Evolutionary conservation across 768 basidiomycete species (phyloP).

Genomic region (Baorangia bicolor): DNA sequence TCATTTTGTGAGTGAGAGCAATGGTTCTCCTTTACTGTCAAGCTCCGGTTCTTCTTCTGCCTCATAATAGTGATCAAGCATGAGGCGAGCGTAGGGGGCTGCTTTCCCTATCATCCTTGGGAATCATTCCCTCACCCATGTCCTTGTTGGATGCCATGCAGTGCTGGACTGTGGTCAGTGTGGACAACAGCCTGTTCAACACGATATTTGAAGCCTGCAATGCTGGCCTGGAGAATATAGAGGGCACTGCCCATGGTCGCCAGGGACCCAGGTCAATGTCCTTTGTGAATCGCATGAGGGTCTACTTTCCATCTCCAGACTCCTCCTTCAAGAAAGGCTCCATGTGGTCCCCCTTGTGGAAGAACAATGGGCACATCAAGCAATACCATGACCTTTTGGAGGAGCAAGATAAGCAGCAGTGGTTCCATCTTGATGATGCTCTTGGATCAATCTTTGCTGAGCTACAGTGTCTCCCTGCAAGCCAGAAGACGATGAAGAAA

Average conservation of each 20-base stretch:
- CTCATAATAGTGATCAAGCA: too few relatives aligned
- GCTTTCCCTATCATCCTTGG: too few relatives aligned
- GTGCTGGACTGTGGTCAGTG: slow-evolving; percentile 5
- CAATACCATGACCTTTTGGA: too few relatives aligned
- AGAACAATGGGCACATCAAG: background rate
- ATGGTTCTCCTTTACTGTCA: too few relatives aligned
- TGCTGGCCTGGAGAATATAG: background rate
- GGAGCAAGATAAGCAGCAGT: too few relatives aligned
- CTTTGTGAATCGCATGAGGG: background rate
- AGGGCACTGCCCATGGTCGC: background rate
- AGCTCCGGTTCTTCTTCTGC: too few relatives aligned
- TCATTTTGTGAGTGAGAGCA: too few relatives aligned
- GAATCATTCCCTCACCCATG: background rate
- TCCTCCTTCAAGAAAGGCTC: background rate
- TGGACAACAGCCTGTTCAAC: background rate
- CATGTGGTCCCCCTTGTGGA: background rate
- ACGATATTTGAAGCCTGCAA: slow-evolving; percentile 1
- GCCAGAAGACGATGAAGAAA: too few relatives aligned
- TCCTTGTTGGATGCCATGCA: slow-evolving; percentile 6
- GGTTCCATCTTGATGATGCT: background rate
- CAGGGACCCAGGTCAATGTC: background rate
- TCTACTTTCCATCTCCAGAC: slow-evolving; percentile 1
- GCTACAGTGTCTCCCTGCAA: slow-evolving; percentile 7
- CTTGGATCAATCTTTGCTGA: background rate
- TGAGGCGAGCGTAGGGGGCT: too few relatives aligned